Evolutionary conservation across 371 early-diverging fungal genomes (phyloP).

Genomic region (Syncephalastrum racemosum): DNA sequence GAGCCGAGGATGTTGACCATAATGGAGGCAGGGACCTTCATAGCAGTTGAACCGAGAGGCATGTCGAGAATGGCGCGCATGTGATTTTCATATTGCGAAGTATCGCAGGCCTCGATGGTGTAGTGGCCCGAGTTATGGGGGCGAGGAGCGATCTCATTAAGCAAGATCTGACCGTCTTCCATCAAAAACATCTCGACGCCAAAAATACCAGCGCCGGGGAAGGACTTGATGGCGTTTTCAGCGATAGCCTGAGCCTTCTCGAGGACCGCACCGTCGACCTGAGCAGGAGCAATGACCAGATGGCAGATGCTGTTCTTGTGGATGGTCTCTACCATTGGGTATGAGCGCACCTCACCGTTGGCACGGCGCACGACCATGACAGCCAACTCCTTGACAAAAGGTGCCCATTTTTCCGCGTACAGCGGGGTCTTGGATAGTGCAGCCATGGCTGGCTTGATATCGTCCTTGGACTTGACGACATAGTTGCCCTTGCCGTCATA

Average conservation of each 20-base stretch:
- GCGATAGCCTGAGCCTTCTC: conserved; percentile 77
- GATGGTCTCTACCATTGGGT: conserved; percentile 94
- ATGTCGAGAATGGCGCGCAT: conserved; percentile 90
- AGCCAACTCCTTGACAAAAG: conserved; percentile 89
- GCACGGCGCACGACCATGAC: conserved; percentile 92
- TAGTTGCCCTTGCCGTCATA: conserved; percentile 96
- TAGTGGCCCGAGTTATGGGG: conserved; percentile 99
- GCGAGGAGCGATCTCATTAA: conserved; percentile 97
- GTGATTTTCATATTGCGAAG: conserved; percentile 97
- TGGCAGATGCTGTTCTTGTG: conserved; percentile 95
- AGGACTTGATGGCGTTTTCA: conserved; percentile 73
- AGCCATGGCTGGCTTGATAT: conserved; percentile 63
- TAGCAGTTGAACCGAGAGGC: conserved; percentile 86
- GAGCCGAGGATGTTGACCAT: conserved; percentile 95
- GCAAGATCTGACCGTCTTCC: conserved; percentile 76
- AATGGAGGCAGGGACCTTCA: conserved; percentile 88
- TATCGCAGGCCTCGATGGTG: conserved; percentile 95
- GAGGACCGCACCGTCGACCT: conserved; percentile 76
- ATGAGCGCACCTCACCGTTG: conserved; percentile 78
- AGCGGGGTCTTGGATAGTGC: conserved; percentile 57
- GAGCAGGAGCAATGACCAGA: conserved; percentile 94
- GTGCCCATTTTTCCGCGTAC: conserved; percentile 94
- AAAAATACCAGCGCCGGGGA: conserved; percentile 90
- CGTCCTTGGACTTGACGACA: conserved; percentile 67
- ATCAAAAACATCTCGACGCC: conserved; percentile 97